Evolutionary conservation across 768 basidiomycete genomes (phyloP).

Genomic region (Termitomyces heimii): DNA sequence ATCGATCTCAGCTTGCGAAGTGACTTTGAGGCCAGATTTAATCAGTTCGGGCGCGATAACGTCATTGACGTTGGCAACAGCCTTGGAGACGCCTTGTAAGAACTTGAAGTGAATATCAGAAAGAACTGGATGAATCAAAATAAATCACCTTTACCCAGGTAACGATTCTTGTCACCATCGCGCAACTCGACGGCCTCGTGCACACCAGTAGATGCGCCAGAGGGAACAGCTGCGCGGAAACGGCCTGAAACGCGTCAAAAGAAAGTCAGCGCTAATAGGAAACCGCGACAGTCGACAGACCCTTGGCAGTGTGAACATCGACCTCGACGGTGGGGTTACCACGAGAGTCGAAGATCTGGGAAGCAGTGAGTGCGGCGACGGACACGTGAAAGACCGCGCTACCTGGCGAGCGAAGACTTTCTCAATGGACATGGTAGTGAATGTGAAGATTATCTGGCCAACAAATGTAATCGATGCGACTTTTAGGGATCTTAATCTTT

Average conservation of each 20-base stretch:
- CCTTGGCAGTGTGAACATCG: conserved; percentile 83
- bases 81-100: conserved; percentile 79
- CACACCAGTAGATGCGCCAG: conserved; percentile 96
- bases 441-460: conserved; percentile 15
- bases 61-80: conserved; percentile 91
- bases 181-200: conserved; percentile 99
- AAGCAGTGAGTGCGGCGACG: conserved; percentile 13
- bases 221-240: conserved; percentile 93
- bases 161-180: conserved; percentile 88
- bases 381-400: conserved; percentile 10
- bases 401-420: conserved; percentile 94
- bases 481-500: conserved; percentile 32
- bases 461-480: conserved; percentile 29
- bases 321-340: conserved; percentile 98
- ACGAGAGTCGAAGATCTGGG: conserved; percentile 97
- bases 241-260: conserved; percentile 48
- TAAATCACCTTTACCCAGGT: conserved; percentile 85
- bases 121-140: conserved; percentile 3
- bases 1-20: conserved; percentile 92
- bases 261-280: not conserved
- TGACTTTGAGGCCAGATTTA: conserved; percentile 77
- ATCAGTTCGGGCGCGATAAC: conserved; percentile 86
- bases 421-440: conserved; percentile 75
- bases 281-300: conserved; percentile 28
- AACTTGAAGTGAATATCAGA: conserved; percentile 3